Evolutionary conservation across 2,329 filamentous ascomycete species (phyloP), one percentile per base, ranked within the genome.

Genomic region (Diaporthe sp.): DNA sequence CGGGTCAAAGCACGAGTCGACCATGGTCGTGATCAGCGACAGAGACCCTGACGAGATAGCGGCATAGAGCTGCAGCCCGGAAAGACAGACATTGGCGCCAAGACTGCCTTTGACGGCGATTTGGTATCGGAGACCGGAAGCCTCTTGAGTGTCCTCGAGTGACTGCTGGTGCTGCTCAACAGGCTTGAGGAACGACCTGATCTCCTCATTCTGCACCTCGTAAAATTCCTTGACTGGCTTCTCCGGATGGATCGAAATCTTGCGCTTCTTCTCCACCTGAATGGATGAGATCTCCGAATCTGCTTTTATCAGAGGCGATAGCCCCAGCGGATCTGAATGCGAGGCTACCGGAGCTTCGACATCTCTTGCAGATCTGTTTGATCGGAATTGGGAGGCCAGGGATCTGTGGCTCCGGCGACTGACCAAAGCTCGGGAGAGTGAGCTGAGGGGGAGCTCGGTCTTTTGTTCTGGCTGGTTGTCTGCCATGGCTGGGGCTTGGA

Each of bases 21-120:
- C 96, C 94, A 97, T 97, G 76, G 96, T 99, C 19, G 97, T 98
- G 85, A 98, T 98, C 56, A 99, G 91, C 8, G 96, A 98, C 47
- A 98, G 89, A n/a, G 95, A 98, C 51, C 94, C 92, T 0, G 96
- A 98, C 0, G 94, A 91, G 61, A 94, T 90, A 75, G 96, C 96
- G 55, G 93, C 96, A 81, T 97, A 99, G 47, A 98, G 86, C 83
- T 99, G 96, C 25, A 99, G 87, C 3, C 88, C 88, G 0, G 96
- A 92, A 9, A 99, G 88, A 39, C 93, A 76, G 73, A 98, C 83
- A 79, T 98, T 98, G 74, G 96, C 96, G 1, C 85, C 90, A 78
- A 98, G 94, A 44, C 90, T 92, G 25, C 89, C 91, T 80, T 88
- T 91, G 22, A 92, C 86, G 53, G 90, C 90, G 76, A 92, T 93